A percentile compares a stretch with the other conserved stretches of the same genome.
Conservation (phyloP, 192 early-diverging fungal species). For the Coemansia sp. region DNA sequence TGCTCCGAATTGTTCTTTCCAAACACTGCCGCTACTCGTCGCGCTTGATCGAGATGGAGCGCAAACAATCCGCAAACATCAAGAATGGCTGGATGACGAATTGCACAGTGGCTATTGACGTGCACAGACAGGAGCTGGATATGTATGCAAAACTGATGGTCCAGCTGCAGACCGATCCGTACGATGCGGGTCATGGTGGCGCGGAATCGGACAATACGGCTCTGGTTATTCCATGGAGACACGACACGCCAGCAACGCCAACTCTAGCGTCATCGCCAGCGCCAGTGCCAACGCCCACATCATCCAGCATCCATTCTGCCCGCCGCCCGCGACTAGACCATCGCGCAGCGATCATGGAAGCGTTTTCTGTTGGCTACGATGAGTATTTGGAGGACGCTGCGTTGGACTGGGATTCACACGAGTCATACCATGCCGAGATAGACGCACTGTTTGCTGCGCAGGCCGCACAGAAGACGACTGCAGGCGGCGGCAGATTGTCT, state of each 20-base stretch:
- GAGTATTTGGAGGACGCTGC: constrained; percentile 60
- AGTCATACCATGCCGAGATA: constrained; percentile 43
- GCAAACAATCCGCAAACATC: constrained; percentile 27
- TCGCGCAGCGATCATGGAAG: constrained; percentile 36
- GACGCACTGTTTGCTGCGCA: constrained; percentile 46
- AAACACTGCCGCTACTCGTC: constrained; percentile 78
- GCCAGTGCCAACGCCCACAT: neutral
- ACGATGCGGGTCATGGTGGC: neutral
- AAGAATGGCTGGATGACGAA: constrained; percentile 51
- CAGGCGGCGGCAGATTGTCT: neutral
- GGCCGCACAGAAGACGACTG: constrained; percentile 22
- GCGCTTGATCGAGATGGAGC: constrained; percentile 73
- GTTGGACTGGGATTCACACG: constrained; percentile 49
- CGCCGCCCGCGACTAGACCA: constrained; percentile 23
- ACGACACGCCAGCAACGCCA: constrained; percentile 5
- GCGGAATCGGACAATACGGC: constrained; percentile 23
- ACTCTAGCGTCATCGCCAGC: no score
- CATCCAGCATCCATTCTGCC: constrained; percentile 1
- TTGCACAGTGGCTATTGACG: constrained; percentile 50
- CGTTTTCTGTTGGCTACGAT: constrained; percentile 50
- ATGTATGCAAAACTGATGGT: constrained; percentile 55
- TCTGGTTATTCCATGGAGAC: constrained; percentile 45
- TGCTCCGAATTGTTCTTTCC: constrained; percentile 73
- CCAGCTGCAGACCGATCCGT: constrained; percentile 34
- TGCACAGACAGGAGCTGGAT: constrained; percentile 53